phyloP scores from a whole-genome alignment of 805 yeast genomes.

The Starmerella sp. region DNA sequence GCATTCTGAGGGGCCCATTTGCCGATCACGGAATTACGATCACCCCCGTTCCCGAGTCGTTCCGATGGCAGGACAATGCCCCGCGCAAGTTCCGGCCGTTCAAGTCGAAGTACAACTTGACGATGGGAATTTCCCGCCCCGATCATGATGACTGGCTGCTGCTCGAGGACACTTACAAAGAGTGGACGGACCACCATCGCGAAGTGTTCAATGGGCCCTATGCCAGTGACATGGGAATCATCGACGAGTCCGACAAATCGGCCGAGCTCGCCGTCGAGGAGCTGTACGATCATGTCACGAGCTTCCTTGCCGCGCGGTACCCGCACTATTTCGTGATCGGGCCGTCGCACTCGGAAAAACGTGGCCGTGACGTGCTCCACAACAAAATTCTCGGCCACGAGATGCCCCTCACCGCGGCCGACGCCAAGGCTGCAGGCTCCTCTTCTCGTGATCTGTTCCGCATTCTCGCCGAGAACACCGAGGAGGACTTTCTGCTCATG shows the following conservation, averaged over 20 bases:
- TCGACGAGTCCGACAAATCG: conserved; percentile 3
- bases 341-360: conserved; percentile 14
- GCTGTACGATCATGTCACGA: conserved; percentile 35
- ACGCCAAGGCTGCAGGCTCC: background rate
- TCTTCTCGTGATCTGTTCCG: conserved; percentile 1
- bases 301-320: conserved; percentile 37
- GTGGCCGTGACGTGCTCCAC: conserved; percentile 10
- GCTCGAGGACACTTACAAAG: conserved; percentile 48
- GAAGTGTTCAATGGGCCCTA: conserved; percentile 25
- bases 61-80: conserved; percentile 2
- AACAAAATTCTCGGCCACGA: conserved; percentile 4
- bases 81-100: conserved; percentile 39
- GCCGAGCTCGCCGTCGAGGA: conserved; percentile 38
- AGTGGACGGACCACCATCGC: conserved; percentile 34
- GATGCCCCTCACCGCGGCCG: conserved; percentile 7
- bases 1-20: background rate
- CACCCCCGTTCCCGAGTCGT: background rate
- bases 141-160: conserved; percentile 46
- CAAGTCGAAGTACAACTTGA: conserved; percentile 46
- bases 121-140: conserved; percentile 47
- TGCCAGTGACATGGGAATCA: conserved; percentile 14
- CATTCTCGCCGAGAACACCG: conserved; percentile 32
- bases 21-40: background rate
- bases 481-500: conserved; percentile 53
- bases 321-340: conserved; percentile 39